phyloP scores from a whole-genome alignment of 2,329 filamentous ascomycete genomes.

The Hortaea werneckii region DNA sequence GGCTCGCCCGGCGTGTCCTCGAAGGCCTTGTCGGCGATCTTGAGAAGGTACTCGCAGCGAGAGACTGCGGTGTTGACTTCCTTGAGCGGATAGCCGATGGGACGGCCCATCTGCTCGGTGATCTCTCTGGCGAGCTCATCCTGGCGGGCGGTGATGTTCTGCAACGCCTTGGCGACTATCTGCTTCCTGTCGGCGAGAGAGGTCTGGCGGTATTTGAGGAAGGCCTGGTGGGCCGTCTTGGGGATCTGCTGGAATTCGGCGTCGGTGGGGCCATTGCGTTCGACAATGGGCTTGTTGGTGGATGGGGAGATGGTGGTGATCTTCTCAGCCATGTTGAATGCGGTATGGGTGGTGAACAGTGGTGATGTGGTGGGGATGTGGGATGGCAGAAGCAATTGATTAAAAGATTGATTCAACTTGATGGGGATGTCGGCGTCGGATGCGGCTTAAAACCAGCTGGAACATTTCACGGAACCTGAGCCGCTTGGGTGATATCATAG shows the following conservation, averaged over 20 bases:
- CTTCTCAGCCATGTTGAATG: conserved; percentile 32
- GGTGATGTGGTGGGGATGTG: neutral
- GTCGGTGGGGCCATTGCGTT: conserved; percentile 62
- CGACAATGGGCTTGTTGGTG: conserved; percentile 75
- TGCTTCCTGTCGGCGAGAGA: conserved; percentile 63
- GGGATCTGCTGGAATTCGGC: conserved; percentile 64
- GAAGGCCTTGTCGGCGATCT: conserved; percentile 68
- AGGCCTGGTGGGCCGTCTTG: conserved; percentile 61
- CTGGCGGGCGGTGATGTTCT: conserved; percentile 57
- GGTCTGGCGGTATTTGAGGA: conserved; percentile 66
- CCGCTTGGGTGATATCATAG: too few relatives aligned
- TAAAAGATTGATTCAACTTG: too few relatives aligned
- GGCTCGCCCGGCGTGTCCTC: conserved; percentile 71
- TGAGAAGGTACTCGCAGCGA: conserved; percentile 75
- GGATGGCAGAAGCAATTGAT: too few relatives aligned
- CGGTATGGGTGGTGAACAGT: neutral
- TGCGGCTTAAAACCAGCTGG: too few relatives aligned
- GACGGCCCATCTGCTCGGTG: conserved; percentile 90
- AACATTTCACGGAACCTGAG: too few relatives aligned
- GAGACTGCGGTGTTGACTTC: conserved; percentile 80
- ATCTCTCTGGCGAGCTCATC: conserved; percentile 76
- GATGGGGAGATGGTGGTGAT: conserved; percentile 78
- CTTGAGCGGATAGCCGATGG: conserved; percentile 74
- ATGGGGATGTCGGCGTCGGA: too few relatives aligned
- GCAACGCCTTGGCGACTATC: conserved; percentile 71